phyloP scores from a whole-genome alignment of 2,329 filamentous ascomycete genomes.

The Arthroderma sp. region DNA sequence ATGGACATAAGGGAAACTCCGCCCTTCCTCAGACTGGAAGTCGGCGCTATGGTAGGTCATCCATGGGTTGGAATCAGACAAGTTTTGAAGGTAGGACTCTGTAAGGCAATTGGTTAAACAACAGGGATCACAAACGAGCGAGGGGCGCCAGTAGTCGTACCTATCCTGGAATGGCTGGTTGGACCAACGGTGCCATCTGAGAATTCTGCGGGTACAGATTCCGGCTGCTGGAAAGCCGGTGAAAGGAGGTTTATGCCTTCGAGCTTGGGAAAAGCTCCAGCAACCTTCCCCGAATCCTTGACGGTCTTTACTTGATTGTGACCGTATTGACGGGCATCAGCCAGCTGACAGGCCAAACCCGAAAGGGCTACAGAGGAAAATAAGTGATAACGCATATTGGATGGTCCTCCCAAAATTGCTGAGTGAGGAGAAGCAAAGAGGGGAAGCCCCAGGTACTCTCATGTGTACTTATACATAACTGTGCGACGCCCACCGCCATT shows the following conservation, averaged over 20 bases:
- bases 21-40: constrained; percentile 4
- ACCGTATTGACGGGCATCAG: constrained; percentile 3
- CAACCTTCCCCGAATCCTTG: background rate
- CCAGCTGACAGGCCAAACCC: background rate
- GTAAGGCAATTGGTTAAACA: background rate
- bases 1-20: constrained; percentile 4
- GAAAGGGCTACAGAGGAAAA: background rate
- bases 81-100: constrained; percentile 1
- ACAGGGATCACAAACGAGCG: background rate
- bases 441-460: too few species aligned
- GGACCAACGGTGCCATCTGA: constrained; percentile 1
- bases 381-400: background rate
- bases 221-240: constrained; percentile 1
- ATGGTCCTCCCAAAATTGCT: background rate
- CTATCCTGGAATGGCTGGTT: background rate
- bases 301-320: background rate
- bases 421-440: too few species aligned
- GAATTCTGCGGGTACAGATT: background rate
- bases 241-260: constrained; percentile 1
- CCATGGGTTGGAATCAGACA: constrained; percentile 2
- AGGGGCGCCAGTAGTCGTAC: background rate
- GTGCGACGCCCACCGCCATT: too few species aligned
- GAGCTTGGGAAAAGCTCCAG: constrained; percentile 1
- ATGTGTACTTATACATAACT: too few species aligned
- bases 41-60: constrained; percentile 2